Percentiles rank a stretch among this genome's conserved stretches.
These are phyloP conservation scores for Cryphonectria naterciae DNA, from an alignment of 2,329 filamentous ascomycete species.

Conservation along the genomic window DNA sequence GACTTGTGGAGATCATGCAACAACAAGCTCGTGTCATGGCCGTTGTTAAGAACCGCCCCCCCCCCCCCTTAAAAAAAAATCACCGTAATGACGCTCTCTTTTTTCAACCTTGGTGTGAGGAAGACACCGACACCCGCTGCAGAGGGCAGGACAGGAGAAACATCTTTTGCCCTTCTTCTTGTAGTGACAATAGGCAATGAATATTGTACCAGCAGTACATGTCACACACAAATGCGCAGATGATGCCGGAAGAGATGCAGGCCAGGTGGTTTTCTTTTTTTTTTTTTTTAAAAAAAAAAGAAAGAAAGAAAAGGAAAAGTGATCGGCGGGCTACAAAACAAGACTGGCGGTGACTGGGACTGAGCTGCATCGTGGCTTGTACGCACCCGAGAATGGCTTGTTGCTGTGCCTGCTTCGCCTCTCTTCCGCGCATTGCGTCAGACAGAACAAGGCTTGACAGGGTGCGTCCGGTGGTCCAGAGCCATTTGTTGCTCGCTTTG, in stretches of 20 bases:
- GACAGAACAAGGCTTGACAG: neutral
- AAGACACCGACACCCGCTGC: neutral
- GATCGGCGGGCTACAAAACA: neutral
- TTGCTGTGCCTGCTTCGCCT: neutral
- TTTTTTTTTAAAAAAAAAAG: too few relatives aligned
- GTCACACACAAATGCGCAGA: neutral
- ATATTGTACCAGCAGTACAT: neutral
- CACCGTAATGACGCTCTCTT: too few relatives aligned
- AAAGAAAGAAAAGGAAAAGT: too few relatives aligned
- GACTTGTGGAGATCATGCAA: neutral
- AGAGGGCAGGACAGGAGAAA: neutral
- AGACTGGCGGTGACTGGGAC: neutral
- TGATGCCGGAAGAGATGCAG: neutral
- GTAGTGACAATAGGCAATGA: too few relatives aligned
- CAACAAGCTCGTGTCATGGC: neutral
- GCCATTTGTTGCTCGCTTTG: neutral
- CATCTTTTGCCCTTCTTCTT: too few relatives aligned
- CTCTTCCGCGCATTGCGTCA: neutral
- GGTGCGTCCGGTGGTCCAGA: neutral
- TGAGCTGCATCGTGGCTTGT: neutral
- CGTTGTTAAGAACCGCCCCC: neutral
- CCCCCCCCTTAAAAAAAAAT: too few relatives aligned
- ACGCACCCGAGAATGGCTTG: neutral
- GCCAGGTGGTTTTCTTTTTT: too few relatives aligned
- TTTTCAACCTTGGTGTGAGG: neutral